A percentile compares a stretch with the other conserved stretches of the same genome.
phyloP scores from a whole-genome alignment of 148 eudicot species.

The Mesembryanthemum crystallinum region DNA sequence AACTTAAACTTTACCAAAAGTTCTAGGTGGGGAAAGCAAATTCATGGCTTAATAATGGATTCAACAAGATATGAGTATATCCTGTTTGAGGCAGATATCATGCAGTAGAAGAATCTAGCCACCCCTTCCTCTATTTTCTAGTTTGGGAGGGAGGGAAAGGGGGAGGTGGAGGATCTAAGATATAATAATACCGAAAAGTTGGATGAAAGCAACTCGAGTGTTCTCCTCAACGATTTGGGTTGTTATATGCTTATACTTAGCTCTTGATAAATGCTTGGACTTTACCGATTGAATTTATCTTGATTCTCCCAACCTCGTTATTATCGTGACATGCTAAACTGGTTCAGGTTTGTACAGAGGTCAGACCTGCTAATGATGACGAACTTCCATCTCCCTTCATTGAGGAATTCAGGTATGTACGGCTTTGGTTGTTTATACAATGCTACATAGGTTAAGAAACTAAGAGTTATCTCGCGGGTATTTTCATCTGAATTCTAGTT shows the following conservation, averaged over 20 bases:
- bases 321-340: slow-evolving; percentile 42
- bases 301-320: slow-evolving; percentile 20
- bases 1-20: not conserved
- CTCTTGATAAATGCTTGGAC: not conserved
- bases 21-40: not conserved
- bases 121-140: too few species aligned
- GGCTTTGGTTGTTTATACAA: not conserved
- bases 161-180: too few species aligned
- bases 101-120: too few species aligned
- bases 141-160: too few species aligned
- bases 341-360: slow-evolving; percentile 78
- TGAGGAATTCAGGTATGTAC: slow-evolving; percentile 76
- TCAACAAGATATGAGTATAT: not conserved
- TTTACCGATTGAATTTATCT: not conserved
- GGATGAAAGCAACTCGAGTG: not conserved
- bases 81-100: not conserved
- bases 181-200: not conserved
- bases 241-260: not conserved
- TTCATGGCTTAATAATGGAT: not conserved
- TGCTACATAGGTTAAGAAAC: not conserved
- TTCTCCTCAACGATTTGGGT: not conserved
- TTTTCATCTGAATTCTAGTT: not conserved
- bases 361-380: slow-evolving; percentile 86
- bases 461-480: not conserved
- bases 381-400: slow-evolving; percentile 86